phyloP scores from a whole-genome alignment of 768 basidiomycete species.

The Suillus lakei region DNA sequence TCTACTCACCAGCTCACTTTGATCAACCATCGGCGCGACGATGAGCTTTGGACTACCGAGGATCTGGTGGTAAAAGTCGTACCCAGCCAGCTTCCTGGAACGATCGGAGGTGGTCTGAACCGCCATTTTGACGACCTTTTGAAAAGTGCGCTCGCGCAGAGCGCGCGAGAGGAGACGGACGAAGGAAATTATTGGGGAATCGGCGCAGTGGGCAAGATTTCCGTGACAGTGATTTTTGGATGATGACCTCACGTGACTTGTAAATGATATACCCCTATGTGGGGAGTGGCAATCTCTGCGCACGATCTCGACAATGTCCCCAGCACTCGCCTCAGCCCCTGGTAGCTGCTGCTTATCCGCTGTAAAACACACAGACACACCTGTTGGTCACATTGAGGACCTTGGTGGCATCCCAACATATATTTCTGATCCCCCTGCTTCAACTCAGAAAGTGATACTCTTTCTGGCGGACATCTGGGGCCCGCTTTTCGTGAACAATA shows the following conservation, averaged over 20 bases:
- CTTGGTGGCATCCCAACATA: conserved; percentile 60
- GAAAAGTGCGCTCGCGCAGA: conserved; percentile 6
- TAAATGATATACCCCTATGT: background rate
- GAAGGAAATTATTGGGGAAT: background rate
- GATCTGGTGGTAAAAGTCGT: conserved; percentile 81
- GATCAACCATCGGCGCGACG: conserved; percentile 98
- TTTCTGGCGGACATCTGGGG: conserved; percentile 63
- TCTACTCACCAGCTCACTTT: conserved; percentile 85
- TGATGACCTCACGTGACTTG: background rate
- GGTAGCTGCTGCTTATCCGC: conserved; percentile 53
- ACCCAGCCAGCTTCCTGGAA: conserved; percentile 47
- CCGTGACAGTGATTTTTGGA: background rate
- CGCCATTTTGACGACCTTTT: background rate
- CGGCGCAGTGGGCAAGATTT: background rate
- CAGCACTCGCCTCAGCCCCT: conserved; percentile 45
- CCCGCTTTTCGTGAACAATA: conserved; percentile 56
- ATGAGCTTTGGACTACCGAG: conserved; percentile 87
- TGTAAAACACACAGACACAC: conserved; percentile 54
- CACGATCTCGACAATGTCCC: conserved; percentile 19
- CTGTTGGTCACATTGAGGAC: conserved; percentile 45
- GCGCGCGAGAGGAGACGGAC: background rate
- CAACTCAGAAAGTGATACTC: conserved; percentile 49
- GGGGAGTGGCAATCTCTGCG: too few relatives aligned
- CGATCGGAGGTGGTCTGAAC: background rate
- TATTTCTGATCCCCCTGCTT: conserved; percentile 49